Base-by-base conservation (phyloP, 176 grass and related monocot genomes). In the Bolboschoenus planiculmis region DNA sequence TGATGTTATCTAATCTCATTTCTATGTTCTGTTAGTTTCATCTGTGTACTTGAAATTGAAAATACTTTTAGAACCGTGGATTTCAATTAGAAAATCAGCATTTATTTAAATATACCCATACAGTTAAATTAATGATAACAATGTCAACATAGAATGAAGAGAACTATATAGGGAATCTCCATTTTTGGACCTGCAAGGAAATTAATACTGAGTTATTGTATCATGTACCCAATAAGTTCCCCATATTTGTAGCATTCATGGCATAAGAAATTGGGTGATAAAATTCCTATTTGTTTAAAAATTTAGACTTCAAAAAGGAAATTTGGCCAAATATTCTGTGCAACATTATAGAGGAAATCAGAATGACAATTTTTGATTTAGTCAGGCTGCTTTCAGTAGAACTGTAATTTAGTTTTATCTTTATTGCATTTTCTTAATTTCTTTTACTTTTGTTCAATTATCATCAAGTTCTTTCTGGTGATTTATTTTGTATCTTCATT, bases 91-190 rank as follows among this genome's bases (percentile, higher is more conserved):
- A n/a, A n/a, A n/a, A n/a, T n/a, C n/a, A n/a, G n/a, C 20, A 46
- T 46, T 26, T 43, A 26, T 26, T 43, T 36, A 13, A 26, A 24
- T 14, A 47, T 43, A 46, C 15, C 4, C 10, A 73, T 44, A 73
- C 10, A 27, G 8, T 46, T 46, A 71, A 64, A 26, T 46, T 73
- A 46, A 46, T 27, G 21, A 46, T 73, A 10, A 46, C 8, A 27
- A 44, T 73, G 68, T 73, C 68, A 73, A 44, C 39, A 24, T 73
- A 73, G 67, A 73, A 73, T 73, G n/a, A 26, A 73, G 67, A 46
- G 39, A 46, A 26, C 6, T 46, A 44, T 73, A 27, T 73, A 46
- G 68, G 68, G 40, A 44, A 46, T 73, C 68, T 73, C 68, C 21
- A 73, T 43, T 42, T 72, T 44, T 24, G 16, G 36, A 72, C 33